These are phyloP conservation scores for Penicillium sp. DNA, from an alignment of 2,329 filamentous ascomycete genomes.

Conservation along the genomic window DNA sequence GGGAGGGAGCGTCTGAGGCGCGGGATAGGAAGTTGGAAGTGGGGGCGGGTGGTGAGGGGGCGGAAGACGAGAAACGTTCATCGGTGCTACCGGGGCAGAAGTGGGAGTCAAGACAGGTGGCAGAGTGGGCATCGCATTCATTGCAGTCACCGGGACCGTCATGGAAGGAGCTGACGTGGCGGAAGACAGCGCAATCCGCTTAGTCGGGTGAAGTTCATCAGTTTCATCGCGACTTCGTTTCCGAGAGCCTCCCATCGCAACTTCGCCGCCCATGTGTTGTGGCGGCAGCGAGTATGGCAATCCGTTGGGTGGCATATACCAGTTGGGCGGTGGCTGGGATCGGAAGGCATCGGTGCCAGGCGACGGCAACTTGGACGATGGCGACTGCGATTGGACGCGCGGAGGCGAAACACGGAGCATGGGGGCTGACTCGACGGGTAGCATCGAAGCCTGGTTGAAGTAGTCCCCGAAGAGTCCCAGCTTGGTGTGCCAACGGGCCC, in stretches of 20 bases:
- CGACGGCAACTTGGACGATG: constrained; percentile 35
- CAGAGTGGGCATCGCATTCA: constrained; percentile 25
- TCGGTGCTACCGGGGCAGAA: constrained; percentile 28
- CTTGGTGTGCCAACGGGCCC: constrained; percentile 77
- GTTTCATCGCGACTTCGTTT: constrained; percentile 54
- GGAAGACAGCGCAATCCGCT: constrained; percentile 37
- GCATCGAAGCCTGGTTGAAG: constrained; percentile 59
- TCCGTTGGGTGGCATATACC: constrained; percentile 23
- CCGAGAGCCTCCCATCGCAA: constrained; percentile 30
- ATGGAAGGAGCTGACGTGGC: constrained; percentile 18
- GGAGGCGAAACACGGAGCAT: constrained; percentile 29
- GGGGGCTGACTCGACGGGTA: constrained; percentile 33
- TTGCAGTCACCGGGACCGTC: constrained; percentile 20
- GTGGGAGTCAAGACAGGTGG: constrained; percentile 30
- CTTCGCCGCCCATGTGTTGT: constrained; percentile 16
- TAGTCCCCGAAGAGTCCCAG: constrained; percentile 74
- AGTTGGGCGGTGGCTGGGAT: constrained; percentile 19
- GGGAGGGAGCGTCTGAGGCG: constrained; percentile 31
- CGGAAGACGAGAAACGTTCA: constrained; percentile 50
- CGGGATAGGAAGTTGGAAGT: constrained; percentile 50
- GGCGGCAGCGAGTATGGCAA: constrained; percentile 20
- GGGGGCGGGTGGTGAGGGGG: constrained; percentile 65
- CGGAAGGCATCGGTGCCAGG: constrained; percentile 28
- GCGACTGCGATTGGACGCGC: constrained; percentile 24
- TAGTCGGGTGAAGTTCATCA: constrained; percentile 48